These are phyloP conservation scores for Beauveria sp. DNA, from an alignment of 2,329 filamentous ascomycete species.

Conservation along the genomic window DNA sequence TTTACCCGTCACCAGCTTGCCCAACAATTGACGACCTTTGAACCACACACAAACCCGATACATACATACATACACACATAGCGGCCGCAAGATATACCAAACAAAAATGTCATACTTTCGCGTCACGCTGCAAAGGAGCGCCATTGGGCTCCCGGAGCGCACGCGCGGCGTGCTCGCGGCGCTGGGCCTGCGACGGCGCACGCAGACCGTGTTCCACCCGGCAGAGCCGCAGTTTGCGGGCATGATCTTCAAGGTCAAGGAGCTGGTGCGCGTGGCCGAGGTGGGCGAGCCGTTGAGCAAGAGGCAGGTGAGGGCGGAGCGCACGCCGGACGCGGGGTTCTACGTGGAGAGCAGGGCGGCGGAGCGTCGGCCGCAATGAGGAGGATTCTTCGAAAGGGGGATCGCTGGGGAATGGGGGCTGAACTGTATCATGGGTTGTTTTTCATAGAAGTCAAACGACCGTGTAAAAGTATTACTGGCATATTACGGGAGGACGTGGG, in stretches of 20 bases:
- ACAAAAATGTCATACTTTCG: constrained; percentile 70
- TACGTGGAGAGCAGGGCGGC: constrained; percentile 57
- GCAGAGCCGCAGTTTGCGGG: constrained; percentile 75
- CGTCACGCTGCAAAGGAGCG: constrained; percentile 81
- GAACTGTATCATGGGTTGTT: background rate
- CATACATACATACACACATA: background rate
- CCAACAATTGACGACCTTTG: background rate
- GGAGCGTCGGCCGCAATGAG: background rate
- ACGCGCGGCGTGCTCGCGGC: constrained; percentile 74
- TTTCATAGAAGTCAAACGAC: background rate
- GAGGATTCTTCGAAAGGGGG: background rate
- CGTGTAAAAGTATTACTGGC: constrained; percentile 2
- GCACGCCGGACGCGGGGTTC: constrained; percentile 73
- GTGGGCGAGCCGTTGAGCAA: constrained; percentile 58
- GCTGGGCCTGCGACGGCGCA: constrained; percentile 76
- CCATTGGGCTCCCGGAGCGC: constrained; percentile 78
- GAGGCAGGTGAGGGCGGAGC: constrained; percentile 59
- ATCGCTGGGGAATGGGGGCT: background rate
- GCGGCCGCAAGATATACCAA: background rate
- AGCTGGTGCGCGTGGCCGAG: constrained; percentile 76
- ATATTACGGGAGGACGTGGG: background rate
- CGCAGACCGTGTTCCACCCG: constrained; percentile 83
- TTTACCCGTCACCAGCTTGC: too few relatives aligned
- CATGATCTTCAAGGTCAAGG: constrained; percentile 91
- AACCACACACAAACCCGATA: background rate